Conservation (phyloP, 345 rosid genomes). For the Lepidium aucheri region DNA sequence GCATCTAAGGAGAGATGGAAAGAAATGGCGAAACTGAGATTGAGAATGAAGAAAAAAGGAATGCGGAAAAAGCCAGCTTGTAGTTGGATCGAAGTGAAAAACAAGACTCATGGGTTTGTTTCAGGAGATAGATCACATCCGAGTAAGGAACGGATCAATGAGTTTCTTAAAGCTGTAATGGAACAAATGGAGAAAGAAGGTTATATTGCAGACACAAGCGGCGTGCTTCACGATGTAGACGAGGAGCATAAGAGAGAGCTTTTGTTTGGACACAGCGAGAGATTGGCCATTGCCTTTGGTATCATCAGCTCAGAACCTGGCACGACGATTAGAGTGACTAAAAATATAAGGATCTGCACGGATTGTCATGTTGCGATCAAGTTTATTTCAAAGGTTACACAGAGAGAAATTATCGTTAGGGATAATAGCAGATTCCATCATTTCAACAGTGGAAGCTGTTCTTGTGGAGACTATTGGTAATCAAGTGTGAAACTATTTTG, state of each 20-base stretch:
- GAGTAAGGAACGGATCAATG: constrained; percentile 32
- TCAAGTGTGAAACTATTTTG: background rate
- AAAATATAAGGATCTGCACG: constrained; percentile 53
- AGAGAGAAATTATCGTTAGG: constrained; percentile 61
- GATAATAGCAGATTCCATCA: constrained; percentile 78
- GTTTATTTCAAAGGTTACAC: constrained; percentile 50
- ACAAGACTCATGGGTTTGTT: constrained; percentile 52
- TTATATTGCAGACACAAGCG: constrained; percentile 53
- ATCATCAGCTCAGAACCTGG: constrained; percentile 56
- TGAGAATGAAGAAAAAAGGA: constrained; percentile 44
- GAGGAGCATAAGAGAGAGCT: constrained; percentile 64
- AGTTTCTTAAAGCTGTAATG: constrained; percentile 36
- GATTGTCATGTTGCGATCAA: constrained; percentile 70
- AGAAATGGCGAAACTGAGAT: constrained; percentile 49
- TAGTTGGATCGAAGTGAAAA: constrained; percentile 77
- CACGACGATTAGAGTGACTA: constrained; percentile 59
- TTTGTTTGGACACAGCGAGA: constrained; percentile 56
- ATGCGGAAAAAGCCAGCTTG: constrained; percentile 65
- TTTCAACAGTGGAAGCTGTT: constrained; percentile 58
- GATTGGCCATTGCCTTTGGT: constrained; percentile 68
- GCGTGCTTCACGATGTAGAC: constrained; percentile 62
- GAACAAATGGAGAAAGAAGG: constrained; percentile 72
- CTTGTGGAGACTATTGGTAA: constrained; percentile 82
- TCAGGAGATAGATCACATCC: constrained; percentile 77
- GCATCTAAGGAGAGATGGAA: constrained; percentile 60